Percentiles rank a stretch among this genome's conserved stretches.
Conservation (phyloP, 352 stramenopile genomes). For the Phytophthora cactorum region DNA sequence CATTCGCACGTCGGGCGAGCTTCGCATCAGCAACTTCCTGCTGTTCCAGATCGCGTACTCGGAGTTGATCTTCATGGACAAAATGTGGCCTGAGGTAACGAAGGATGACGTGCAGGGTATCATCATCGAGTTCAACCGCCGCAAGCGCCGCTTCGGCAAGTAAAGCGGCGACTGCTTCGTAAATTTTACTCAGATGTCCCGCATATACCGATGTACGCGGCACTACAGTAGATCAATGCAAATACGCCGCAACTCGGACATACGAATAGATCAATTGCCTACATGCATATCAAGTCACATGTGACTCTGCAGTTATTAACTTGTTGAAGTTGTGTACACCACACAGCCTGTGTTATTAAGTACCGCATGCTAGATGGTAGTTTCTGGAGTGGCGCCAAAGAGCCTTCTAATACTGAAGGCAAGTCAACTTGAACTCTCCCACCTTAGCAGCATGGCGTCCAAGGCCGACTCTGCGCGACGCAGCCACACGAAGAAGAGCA, state of each 20-base stretch:
- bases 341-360: not conserved
- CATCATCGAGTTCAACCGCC: slow-evolving; percentile 86
- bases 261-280: too few relatives aligned
- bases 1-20: slow-evolving; percentile 95
- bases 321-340: not conserved
- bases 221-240: slow-evolving; percentile 10
- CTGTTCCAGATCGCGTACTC: slow-evolving; percentile 96
- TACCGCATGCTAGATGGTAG: slow-evolving; percentile 1
- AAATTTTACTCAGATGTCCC: not conserved
- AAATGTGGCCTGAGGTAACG: slow-evolving; percentile 96
- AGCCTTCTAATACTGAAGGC: slow-evolving; percentile 28
- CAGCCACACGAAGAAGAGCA: slow-evolving; percentile 42
- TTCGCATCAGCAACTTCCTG: slow-evolving; percentile 96
- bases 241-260: not conserved
- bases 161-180: slow-evolving; percentile 33
- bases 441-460: slow-evolving; percentile 21
- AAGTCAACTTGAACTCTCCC: slow-evolving; percentile 20
- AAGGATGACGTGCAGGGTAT: slow-evolving; percentile 76
- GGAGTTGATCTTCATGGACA: slow-evolving; percentile 96
- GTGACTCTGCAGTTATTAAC: too few relatives aligned
- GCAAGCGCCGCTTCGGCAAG: slow-evolving; percentile 92
- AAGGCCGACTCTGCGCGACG: slow-evolving; percentile 31
- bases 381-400: slow-evolving; percentile 16
- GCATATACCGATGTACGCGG: not conserved
- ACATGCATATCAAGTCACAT: too few relatives aligned